Evolutionary conservation across 2,329 filamentous ascomycete species (phyloP).

Genomic region (Fusarium dimerum): DNA sequence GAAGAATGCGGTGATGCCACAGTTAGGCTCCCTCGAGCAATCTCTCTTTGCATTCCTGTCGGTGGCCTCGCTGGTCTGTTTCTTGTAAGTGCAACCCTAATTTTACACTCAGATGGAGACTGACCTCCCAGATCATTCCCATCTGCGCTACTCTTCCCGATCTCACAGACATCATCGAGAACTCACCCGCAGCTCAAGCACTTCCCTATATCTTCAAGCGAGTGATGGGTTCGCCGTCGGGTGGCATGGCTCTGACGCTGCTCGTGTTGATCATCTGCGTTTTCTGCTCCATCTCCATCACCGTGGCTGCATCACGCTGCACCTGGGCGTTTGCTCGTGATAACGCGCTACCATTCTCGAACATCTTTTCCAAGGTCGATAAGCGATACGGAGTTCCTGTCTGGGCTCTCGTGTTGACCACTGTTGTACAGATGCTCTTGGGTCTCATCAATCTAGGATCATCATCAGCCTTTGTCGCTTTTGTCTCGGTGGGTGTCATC

Average conservation of each 20-base stretch:
- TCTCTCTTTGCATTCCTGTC: slow-evolving; percentile 64
- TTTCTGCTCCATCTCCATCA: slow-evolving; percentile 73
- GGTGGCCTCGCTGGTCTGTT: slow-evolving; percentile 59
- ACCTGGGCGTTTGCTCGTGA: slow-evolving; percentile 75
- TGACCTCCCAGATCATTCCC: slow-evolving; percentile 61
- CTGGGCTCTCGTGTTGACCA: slow-evolving; percentile 66
- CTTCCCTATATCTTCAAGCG: slow-evolving; percentile 73
- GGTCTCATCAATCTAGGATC: slow-evolving; percentile 80
- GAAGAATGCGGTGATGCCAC: slow-evolving; percentile 59
- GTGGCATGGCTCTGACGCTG: slow-evolving; percentile 63
- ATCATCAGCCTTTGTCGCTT: slow-evolving; percentile 72
- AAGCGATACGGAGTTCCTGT: slow-evolving; percentile 67
- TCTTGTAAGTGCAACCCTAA: slow-evolving; percentile 9
- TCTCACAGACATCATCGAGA: slow-evolving; percentile 56
- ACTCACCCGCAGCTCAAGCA: slow-evolving; percentile 68
- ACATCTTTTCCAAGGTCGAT: slow-evolving; percentile 66
- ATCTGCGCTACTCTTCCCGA: slow-evolving; percentile 73
- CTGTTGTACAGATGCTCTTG: slow-evolving; percentile 66
- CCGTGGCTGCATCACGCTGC: slow-evolving; percentile 71
- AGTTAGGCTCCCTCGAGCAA: slow-evolving; percentile 63
- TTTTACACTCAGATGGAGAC: background rate
- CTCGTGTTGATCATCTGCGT: slow-evolving; percentile 67
- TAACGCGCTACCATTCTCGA: slow-evolving; percentile 68
- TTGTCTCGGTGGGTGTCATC: slow-evolving; percentile 76
- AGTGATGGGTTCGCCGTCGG: slow-evolving; percentile 68